Evolutionary conservation across 441 rosid species (phyloP).

Genomic region (Manihot esculenta): DNA sequence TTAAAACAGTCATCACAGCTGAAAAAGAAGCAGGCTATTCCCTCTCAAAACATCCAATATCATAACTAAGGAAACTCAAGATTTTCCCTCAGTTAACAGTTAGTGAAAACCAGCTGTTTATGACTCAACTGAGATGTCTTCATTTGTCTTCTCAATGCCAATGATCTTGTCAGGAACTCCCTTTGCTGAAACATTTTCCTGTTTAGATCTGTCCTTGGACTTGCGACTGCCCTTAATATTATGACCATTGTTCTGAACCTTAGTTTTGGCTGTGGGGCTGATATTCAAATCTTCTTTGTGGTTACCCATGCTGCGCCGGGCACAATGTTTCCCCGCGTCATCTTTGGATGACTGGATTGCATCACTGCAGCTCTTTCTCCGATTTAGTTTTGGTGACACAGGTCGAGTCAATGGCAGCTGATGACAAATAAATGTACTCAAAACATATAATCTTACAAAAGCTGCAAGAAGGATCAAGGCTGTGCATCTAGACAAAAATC

Average conservation of each 20-base stretch:
- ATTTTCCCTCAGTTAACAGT: conserved; percentile 33
- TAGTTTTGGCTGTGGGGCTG: conserved; percentile 35
- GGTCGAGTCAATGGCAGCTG: conserved; percentile 89
- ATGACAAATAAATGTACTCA: conserved; percentile 18
- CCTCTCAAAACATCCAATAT: conserved; percentile 27
- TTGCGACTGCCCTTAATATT: conserved; percentile 40
- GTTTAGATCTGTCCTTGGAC: conserved; percentile 39
- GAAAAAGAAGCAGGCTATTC: conserved; percentile 33
- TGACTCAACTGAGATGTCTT: conserved; percentile 37
- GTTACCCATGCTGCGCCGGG: conserved; percentile 58
- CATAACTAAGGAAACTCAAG: conserved; percentile 24
- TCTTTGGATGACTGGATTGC: conserved; percentile 46
- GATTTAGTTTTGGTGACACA: conserved; percentile 73
- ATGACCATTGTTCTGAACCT: conserved; percentile 30
- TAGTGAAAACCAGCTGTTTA: conserved; percentile 34
- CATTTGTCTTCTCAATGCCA: conserved; percentile 25
- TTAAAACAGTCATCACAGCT: conserved; percentile 25
- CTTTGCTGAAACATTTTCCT: conserved; percentile 33
- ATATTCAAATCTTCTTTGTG: conserved; percentile 36
- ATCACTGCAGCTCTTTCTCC: conserved; percentile 82
- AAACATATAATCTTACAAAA: conserved; percentile 9
- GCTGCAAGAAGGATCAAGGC: background rate
- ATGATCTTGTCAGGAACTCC: conserved; percentile 35
- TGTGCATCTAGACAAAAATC: background rate
- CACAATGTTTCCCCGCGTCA: conserved; percentile 46